Base-by-base conservation (phyloP, 345 rosid genomes). In the Trapa incisa region DNA sequence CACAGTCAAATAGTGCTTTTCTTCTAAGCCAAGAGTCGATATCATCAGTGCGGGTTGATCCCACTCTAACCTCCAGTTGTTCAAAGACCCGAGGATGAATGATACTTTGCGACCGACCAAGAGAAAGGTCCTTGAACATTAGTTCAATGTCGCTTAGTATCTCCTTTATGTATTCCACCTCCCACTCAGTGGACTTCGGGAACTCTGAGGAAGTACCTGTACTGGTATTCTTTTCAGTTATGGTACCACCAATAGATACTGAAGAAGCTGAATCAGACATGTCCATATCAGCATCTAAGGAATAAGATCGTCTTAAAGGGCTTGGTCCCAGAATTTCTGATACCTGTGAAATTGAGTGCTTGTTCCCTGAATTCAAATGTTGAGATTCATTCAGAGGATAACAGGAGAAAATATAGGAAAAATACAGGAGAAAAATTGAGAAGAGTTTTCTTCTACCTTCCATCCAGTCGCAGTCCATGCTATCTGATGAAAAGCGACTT, bases 241-340 rank as follows among this genome's bases (percentile, higher is more conserved):
- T 5, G 6, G 79, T 73, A 66, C 75, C 76, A 16, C 61, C 35
- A 3, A 72, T 54, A 8, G 83, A 78, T 62, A 80, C 67, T 41
- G 86, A 87, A 65, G 97, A 88, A 56, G 95, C 91, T 1, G 96
- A 84, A 76, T 86, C 89, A 47, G 85, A 83, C 67, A 88, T 67
- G 67, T 78, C 91, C 47, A 67, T 61, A 47, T 93, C 87, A 65
- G 75, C 75, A 67, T 92, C 89, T 64, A 72, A 56, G 33, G 68
- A 65, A 48, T 48, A 69, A 47, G 75, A 69, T 67, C 81, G 82
- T 73, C 75, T 73, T 37, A 69, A 71, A 71, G 79, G 75, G 78
- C 75, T 73, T 35, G 73, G 52, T 43, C 87, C 82, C 60, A 70
- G 68, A 77, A 76, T 57, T 70, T 77, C 88, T 69, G 73, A 85